Conservation (phyloP, 257 asterid genomes). For the Gentiana macrophylla region DNA sequence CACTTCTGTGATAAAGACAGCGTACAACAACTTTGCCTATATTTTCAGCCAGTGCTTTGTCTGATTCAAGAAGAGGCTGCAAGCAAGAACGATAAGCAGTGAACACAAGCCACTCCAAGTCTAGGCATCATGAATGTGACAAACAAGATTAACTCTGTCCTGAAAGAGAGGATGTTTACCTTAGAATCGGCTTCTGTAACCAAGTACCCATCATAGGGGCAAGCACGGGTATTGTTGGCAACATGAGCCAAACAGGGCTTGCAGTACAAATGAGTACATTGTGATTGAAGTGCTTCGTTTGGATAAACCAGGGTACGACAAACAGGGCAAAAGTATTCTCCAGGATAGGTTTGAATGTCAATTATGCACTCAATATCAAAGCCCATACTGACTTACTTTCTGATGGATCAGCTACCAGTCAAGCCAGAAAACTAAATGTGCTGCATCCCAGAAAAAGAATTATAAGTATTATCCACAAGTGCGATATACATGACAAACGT, state of each 20-base stretch:
- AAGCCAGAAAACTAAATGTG: constrained; percentile 6
- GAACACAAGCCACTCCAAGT: constrained; percentile 14
- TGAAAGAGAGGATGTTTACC: constrained; percentile 27
- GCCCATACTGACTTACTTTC: constrained; percentile 41
- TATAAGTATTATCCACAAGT: background rate
- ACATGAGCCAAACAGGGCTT: constrained; percentile 78
- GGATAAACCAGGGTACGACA: constrained; percentile 94
- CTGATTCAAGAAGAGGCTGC: constrained; percentile 67
- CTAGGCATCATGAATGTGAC: constrained; percentile 7
- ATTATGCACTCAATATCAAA: constrained; percentile 83
- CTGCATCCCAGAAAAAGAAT: background rate
- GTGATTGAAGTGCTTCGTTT: constrained; percentile 76
- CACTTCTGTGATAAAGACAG: constrained; percentile 77
- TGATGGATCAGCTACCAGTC: constrained; percentile 6
- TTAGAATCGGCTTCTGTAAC: constrained; percentile 80
- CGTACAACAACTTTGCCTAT: constrained; percentile 80
- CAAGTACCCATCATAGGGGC: constrained; percentile 94
- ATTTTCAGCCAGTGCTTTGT: constrained; percentile 62
- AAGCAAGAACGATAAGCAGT: constrained; percentile 9
- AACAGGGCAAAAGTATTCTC: constrained; percentile 91
- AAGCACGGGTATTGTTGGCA: constrained; percentile 63
- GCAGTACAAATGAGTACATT: constrained; percentile 90
- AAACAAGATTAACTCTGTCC: constrained; percentile 10
- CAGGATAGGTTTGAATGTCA: constrained; percentile 75
- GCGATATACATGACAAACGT: background rate